Conservation (phyloP, 352 stramenopile species). For the Phytophthora agathidicida region DNA sequence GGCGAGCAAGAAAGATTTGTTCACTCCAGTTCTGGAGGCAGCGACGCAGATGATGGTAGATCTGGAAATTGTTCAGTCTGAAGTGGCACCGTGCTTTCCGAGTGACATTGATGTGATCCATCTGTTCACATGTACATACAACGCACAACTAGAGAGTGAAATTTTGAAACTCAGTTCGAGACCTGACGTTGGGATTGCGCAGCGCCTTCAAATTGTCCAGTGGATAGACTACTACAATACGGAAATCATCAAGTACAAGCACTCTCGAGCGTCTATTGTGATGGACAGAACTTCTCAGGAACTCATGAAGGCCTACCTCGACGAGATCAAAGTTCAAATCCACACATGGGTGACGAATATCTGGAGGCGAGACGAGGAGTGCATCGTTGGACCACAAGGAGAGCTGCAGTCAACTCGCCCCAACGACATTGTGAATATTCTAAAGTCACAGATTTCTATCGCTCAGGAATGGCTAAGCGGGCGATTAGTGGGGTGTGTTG, state of each 20-base stretch:
- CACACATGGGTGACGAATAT: constrained; percentile 88
- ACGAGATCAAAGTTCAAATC: constrained; percentile 81
- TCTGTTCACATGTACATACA: constrained; percentile 85
- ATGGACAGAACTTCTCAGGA: constrained; percentile 71
- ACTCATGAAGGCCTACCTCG: constrained; percentile 78
- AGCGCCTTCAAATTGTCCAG: constrained; percentile 83
- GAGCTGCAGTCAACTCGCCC: constrained; percentile 78
- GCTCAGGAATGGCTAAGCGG: constrained; percentile 83
- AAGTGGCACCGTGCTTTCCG: constrained; percentile 78
- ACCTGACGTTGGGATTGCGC: constrained; percentile 68
- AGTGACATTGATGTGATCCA: constrained; percentile 79
- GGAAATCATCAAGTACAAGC: constrained; percentile 87
- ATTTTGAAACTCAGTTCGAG: constrained; percentile 67
- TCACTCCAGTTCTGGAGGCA: constrained; percentile 64
- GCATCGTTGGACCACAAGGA: constrained; percentile 56
- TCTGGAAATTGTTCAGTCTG: constrained; percentile 75
- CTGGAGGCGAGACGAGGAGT: constrained; percentile 83
- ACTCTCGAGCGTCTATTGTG: constrained; percentile 66
- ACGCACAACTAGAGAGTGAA: constrained; percentile 66
- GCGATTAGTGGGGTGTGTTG: constrained; percentile 62
- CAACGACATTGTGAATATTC: constrained; percentile 89
- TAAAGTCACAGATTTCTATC: constrained; percentile 88
- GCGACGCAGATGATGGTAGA: constrained; percentile 83
- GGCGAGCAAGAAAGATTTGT: constrained; percentile 56
- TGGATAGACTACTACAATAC: constrained; percentile 91